Percentiles rank a stretch among this genome's conserved stretches.
Conservation (phyloP, 768 basidiomycete species). For the Podaxis sp. region DNA sequence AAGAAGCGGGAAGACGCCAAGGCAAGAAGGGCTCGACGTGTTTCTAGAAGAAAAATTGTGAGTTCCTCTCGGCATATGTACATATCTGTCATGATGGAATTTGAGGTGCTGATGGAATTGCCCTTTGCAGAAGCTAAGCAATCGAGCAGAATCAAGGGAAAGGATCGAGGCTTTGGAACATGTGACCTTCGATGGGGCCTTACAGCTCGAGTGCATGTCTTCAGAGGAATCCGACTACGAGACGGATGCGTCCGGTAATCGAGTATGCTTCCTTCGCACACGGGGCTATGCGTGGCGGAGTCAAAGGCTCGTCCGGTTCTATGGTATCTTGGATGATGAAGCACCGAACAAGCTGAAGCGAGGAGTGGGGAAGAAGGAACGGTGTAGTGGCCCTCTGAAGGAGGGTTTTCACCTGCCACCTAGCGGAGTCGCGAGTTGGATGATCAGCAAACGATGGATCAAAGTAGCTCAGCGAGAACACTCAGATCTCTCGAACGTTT, state of each 20-base stretch:
- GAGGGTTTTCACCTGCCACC: slow-evolving; percentile 59
- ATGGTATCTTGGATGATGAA: slow-evolving; percentile 54
- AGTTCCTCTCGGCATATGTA: slow-evolving; percentile 19
- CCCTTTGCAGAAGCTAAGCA: slow-evolving; percentile 55
- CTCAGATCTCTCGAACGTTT: slow-evolving; percentile 39
- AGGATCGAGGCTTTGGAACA: slow-evolving; percentile 52
- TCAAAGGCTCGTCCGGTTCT: slow-evolving; percentile 55
- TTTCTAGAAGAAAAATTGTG: slow-evolving; percentile 60
- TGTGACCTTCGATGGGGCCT: slow-evolving; percentile 62
- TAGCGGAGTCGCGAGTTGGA: slow-evolving; percentile 62
- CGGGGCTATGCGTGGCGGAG: slow-evolving; percentile 71
- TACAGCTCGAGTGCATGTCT: slow-evolving; percentile 76
- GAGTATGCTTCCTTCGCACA: slow-evolving; percentile 35
- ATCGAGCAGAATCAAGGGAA: slow-evolving; percentile 57
- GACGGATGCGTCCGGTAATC: slow-evolving; percentile 16
- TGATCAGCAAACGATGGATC: slow-evolving; percentile 70
- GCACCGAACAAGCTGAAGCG: slow-evolving; percentile 52
- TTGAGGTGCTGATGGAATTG: slow-evolving; percentile 9
- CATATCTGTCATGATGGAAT: slow-evolving; percentile 9
- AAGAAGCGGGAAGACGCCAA: slow-evolving; percentile 59
- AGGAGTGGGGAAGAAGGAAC: slow-evolving; percentile 51
- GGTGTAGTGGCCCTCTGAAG: slow-evolving; percentile 50
- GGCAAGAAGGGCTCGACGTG: slow-evolving; percentile 55
- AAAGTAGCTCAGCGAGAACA: slow-evolving; percentile 33
- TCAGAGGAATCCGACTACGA: slow-evolving; percentile 72